These are phyloP conservation scores for Microdochium paspali DNA, from an alignment of 2,329 filamentous ascomycete species.

Conservation along the genomic window DNA sequence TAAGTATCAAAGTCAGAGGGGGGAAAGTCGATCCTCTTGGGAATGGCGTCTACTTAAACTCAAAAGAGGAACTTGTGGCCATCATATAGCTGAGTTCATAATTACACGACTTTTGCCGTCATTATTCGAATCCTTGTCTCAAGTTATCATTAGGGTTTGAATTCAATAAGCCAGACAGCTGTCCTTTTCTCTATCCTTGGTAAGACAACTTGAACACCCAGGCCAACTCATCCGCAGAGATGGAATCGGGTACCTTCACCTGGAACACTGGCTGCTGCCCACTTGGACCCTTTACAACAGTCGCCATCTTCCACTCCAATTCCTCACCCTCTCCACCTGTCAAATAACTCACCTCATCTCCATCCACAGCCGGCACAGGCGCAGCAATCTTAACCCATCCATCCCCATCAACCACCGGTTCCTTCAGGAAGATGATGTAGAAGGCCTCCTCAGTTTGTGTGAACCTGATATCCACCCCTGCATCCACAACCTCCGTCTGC, in stretches of 20 bases:
- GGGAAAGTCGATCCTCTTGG: neutral
- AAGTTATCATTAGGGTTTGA: too few species aligned
- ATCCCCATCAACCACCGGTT: constrained; percentile 20
- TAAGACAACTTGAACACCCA: too few species aligned
- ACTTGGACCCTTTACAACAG: too few species aligned
- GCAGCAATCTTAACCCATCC: constrained; percentile 27
- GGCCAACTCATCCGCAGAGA: too few species aligned
- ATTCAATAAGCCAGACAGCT: too few species aligned
- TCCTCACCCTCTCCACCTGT: constrained; percentile 20
- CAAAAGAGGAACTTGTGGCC: neutral
- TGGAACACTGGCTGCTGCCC: too few species aligned
- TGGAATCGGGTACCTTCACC: too few species aligned
- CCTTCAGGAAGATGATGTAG: constrained; percentile 35
- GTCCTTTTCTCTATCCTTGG: too few species aligned
- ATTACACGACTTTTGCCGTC: too few species aligned
- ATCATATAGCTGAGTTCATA: too few species aligned
- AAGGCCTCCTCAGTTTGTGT: constrained; percentile 43
- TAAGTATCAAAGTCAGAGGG: neutral
- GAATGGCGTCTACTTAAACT: neutral
- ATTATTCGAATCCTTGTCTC: too few species aligned
- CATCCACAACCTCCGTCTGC: constrained; percentile 27
- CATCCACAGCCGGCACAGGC: constrained; percentile 33
- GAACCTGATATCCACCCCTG: constrained; percentile 32
- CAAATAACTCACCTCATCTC: constrained; percentile 35
- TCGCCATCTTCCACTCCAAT: too few species aligned